phyloP scores from a whole-genome alignment of 257 asterid genomes.

The Nicotiana obtusifolia region DNA sequence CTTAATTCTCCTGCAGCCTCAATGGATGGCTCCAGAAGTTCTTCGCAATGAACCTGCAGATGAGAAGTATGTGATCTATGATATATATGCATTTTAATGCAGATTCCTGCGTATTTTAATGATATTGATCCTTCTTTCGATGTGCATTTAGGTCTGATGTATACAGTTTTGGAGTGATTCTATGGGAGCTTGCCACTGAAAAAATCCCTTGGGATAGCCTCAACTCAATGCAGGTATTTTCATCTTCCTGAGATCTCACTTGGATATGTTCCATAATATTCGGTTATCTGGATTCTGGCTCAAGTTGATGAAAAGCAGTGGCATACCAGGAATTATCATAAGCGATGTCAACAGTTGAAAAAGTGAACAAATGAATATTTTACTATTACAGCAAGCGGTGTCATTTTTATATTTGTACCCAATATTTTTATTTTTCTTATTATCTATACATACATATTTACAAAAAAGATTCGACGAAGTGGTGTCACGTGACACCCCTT shows the following conservation, averaged over 20 bases:
- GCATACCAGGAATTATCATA: no score
- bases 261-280: background rate
- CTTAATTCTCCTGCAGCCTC: constrained; percentile 56
- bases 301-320: background rate
- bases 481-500: no score
- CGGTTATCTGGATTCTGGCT: background rate
- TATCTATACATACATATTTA: no score
- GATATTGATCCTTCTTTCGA: constrained; percentile 12
- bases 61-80: constrained; percentile 60
- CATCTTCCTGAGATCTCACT: background rate
- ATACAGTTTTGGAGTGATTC: constrained; percentile 84
- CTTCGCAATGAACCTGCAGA: constrained; percentile 86
- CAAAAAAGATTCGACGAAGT: no score
- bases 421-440: no score
- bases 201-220: constrained; percentile 93
- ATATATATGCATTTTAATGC: background rate
- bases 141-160: constrained; percentile 60
- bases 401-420: no score
- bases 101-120: background rate
- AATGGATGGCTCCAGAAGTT: constrained; percentile 99
- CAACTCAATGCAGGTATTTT: constrained; percentile 81
- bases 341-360: no score
- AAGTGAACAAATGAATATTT: no score
- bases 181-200: constrained; percentile 90
- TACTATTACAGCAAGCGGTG: no score